Evolutionary conservation across 345 rosid genomes (phyloP), one percentile per base, ranked within the genome.

Genomic region (Adansonia digitata): DNA sequence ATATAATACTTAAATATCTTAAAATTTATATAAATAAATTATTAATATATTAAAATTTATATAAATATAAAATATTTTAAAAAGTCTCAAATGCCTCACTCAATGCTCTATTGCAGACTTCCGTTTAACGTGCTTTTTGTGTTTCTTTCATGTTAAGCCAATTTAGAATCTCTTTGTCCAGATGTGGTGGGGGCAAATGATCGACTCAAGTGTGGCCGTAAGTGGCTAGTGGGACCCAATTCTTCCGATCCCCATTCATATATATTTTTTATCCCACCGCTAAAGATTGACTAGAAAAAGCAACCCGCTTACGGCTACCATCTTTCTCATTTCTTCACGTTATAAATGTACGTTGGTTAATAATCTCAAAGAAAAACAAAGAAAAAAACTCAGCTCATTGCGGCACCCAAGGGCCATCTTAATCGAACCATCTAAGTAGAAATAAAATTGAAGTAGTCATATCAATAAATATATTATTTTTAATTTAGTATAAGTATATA

Each of bases 111-210:
- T 76, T 29, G 2, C 48, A 67, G 69, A 66, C 24, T 18, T n/a
- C 10, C 56, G 78, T 77, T 78, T 78, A 81, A 75, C 83, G 82
- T 82, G 85, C 81, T 56, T 29, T 81, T 76, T 65, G 83, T 81
- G 80, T 82, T 78, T 70, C 83, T 80, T 84, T 84, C 29, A 53
- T 53, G 80, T 78, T 81, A 75, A 62, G 75, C 82, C 80, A 75
- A 77, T 10, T 81, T 73, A 82, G 75, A 79, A 77, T 77, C 77
- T 77, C 74, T 76, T n/a, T 71, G 82, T 81, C 77, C 80, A 72
- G 56, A 74, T 73, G 61, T 66, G 62, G 71, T 72, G 77, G 78
- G 59, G 59, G 59, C 11, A 53, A n/a, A 53, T 22, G 1, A 53
- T 53, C 59, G 22, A 7, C 59, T 53, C 29, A 22, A 53, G 14